Evolutionary conservation across 2,329 filamentous ascomycete species (phyloP), one percentile per base, ranked within the genome.

Genomic region (Sclerotinia spermophila): DNA sequence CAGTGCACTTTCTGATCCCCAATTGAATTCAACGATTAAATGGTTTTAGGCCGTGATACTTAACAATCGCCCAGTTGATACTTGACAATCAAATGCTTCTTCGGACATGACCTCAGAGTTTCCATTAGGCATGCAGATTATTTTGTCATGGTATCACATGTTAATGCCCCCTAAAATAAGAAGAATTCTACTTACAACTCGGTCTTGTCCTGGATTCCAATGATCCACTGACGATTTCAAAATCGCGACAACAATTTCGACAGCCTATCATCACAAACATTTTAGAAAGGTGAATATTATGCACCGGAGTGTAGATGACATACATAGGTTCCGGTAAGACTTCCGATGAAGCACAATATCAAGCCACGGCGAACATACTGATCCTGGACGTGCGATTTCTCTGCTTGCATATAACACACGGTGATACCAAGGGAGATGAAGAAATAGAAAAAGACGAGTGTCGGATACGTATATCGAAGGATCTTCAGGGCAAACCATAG

Each of bases 391-490:
- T 72, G 79, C 78, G 65, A 80, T 75, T 19, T 80, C 77, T 75
- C 78, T 82, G 84, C 84, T 74, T 87, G 84, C 38, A 89, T 80
- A 27, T 83, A 86, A 77, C 84, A 87, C 51, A 86, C 80, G 5
- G 85, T 85, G 67, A 87, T 74, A 42, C 83, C 79, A 35, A 83
- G 84, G 13, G 87, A 81, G 68, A 83, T 72, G 66, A 86, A 78
- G 78, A 89, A 91, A 79, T 86, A 90, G 69, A 82, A 62, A 75
- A 89, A 89, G 71, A 89, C 79, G 30, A 82, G 71, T 15, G 85
- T 82, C 17, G 90, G 88, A 74, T 87, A 89, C 13, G 83, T 79
- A 78, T 90, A 90, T 79, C 87, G 86, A 59, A 90, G 70, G 73
- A 71, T 44, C 66, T 73, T 73, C 60, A 80, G 56, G 38, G 71